Percentiles rank a stretch among this genome's conserved stretches.
Conservation (phyloP, 2,329 filamentous ascomycete genomes). For the Paramyrothecium sp. region DNA sequence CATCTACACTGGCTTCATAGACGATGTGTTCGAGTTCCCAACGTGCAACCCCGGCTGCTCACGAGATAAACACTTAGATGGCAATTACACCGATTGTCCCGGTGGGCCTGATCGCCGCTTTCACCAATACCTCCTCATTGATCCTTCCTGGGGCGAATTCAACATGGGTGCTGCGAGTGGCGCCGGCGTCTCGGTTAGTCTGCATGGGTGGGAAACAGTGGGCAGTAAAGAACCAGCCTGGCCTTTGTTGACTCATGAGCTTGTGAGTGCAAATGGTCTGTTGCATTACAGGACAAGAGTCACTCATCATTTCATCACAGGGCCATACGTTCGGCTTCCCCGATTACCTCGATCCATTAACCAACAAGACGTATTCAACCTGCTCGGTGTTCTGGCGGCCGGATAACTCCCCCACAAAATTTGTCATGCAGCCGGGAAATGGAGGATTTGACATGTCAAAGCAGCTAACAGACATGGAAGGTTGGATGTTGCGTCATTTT, state of each 20-base stretch:
- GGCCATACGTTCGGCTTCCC: constrained; percentile 4
- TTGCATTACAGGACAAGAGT: not conserved
- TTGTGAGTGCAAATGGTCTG: not conserved
- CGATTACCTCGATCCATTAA: not conserved
- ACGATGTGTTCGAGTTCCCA: not conserved
- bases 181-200: not conserved
- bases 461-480: constrained; percentile 1
- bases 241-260: not conserved
- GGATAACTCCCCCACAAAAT: constrained; percentile 2
- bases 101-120: not conserved
- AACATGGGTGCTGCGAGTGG: not conserved
- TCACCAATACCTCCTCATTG: not conserved
- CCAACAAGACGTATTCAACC: not conserved
- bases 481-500: constrained; percentile 2
- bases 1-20: not conserved
- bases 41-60: constrained; percentile 4
- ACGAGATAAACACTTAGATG: not conserved
- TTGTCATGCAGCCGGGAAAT: constrained; percentile 1
- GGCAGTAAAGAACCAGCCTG: not conserved
- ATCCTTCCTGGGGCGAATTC: not conserved
- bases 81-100: constrained; percentile 1
- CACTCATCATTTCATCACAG: not conserved
- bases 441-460: constrained; percentile 1
- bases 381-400: constrained; percentile 1
- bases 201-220: not conserved